Evolutionary conservation across 2,329 filamentous ascomycete genomes (phyloP), one percentile per base, ranked within the genome.

Genomic region (Aspergillus sp.): DNA sequence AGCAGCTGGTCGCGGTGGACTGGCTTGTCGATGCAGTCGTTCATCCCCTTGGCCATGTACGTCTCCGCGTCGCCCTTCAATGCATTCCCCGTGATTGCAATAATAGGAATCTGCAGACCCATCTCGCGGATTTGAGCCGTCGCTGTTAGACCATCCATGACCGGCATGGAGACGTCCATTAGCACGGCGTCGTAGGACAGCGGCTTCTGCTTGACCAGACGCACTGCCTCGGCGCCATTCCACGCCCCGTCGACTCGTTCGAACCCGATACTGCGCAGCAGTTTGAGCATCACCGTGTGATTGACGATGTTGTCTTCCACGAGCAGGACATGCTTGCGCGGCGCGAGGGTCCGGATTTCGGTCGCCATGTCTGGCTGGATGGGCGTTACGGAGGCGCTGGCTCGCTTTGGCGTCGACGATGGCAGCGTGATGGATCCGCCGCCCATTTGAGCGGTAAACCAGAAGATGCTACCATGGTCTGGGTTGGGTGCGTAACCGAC

Each of bases 81-180:
- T 0, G 83, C 83, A 59, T 84, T 82, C 0, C 82, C 82, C 1
- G 82, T 84, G 73, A 84, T 79, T 14, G 82, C 82, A 19, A 85
- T 77, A 40, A 84, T 82, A 0, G 82, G 82, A 2, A 80, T 64
- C 23, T 76, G 67, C 11, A 73, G 46, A 7, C 70, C 70, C 60
- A 74, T 66, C 7, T 66, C 59, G 8, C 79, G 76, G 50, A 81
- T 81, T 8, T 69, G 67, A 14, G 69, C 66, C 1, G 79, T 80
- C 7, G 79, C 78, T 37, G 72, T 68, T 54, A 81, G 68, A 2
- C 79, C 79, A 58, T 79, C 71, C 71, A 80, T 72, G 3, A 79
- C 68, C 1, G 78, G 78, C 78, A 80, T 80, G 49, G 68, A 74
- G 51, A 80, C 75, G 55, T 80, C 78, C 78, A 80, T 80, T 51